A percentile compares a stretch with the other conserved stretches of the same genome.
These are phyloP conservation scores for Boechera divaricarpa DNA, from an alignment of 345 rosid genomes.

Conservation along the genomic window DNA sequence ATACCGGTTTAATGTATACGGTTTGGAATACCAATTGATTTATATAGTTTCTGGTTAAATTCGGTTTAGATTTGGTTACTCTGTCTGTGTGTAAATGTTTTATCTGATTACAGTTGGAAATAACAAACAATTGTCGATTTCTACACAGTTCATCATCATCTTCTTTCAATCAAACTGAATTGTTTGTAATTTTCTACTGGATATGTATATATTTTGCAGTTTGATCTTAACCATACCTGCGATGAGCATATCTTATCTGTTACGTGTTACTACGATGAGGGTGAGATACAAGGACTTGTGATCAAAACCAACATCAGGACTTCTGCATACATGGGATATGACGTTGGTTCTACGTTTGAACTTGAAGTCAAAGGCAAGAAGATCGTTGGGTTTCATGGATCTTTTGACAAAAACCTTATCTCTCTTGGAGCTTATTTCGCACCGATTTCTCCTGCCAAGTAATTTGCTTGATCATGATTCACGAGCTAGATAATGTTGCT, in stretches of 20 bases:
- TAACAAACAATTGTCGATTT: too few species aligned
- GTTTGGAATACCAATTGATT: not conserved
- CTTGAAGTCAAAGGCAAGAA: conserved; percentile 32
- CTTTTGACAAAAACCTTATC: conserved; percentile 14
- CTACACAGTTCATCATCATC: too few species aligned
- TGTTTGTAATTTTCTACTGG: too few species aligned
- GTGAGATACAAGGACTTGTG: conserved; percentile 33
- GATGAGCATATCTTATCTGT: conserved; percentile 33
- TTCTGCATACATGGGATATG: conserved; percentile 32
- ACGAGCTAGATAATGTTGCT: not conserved
- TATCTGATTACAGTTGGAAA: too few species aligned
- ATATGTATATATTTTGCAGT: conserved; percentile 14
- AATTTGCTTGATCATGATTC: conserved; percentile 1
- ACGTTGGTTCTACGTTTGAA: conserved; percentile 22
- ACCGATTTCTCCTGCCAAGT: not conserved
- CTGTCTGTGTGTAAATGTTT: too few species aligned
- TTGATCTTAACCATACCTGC: conserved; percentile 22
- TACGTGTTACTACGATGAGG: conserved; percentile 30
- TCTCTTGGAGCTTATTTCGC: conserved; percentile 43
- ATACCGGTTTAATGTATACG: too few species aligned
- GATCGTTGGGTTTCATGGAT: conserved; percentile 42
- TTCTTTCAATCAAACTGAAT: not conserved
- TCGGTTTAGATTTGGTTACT: not conserved
- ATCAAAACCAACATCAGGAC: conserved; percentile 34
- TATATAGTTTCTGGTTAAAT: not conserved